Conservation (phyloP, 768 basidiomycete genomes). For the Dioszegia aurantiaca region DNA sequence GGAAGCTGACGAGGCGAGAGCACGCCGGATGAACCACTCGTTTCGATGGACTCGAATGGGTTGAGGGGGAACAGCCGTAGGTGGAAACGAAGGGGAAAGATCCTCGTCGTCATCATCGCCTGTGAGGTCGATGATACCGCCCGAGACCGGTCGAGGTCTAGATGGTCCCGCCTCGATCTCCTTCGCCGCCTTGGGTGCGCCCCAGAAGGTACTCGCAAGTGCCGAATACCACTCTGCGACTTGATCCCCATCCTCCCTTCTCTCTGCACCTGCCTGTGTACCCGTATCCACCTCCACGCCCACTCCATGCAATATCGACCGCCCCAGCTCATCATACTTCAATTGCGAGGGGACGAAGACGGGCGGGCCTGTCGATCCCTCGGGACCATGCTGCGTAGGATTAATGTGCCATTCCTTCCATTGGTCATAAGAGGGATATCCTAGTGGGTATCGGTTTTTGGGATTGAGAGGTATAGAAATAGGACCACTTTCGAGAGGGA, state of each 20-base stretch:
- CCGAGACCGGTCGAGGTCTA: neutral
- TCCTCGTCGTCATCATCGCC: conserved; percentile 12
- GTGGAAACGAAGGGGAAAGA: neutral
- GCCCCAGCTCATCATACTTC: conserved; percentile 39
- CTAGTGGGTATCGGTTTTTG: conserved; percentile 7
- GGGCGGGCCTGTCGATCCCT: conserved; percentile 23
- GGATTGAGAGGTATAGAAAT: neutral
- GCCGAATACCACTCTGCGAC: conserved; percentile 36
- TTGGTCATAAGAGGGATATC: neutral
- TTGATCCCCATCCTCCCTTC: conserved; percentile 23
- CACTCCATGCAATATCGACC: conserved; percentile 30
- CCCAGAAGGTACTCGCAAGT: conserved; percentile 12
- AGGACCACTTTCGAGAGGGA: neutral
- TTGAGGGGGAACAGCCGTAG: neutral
- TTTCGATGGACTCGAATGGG: conserved; percentile 25
- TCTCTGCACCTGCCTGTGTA: conserved; percentile 12
- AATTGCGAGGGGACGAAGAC: conserved; percentile 25
- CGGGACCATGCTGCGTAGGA: conserved; percentile 37
- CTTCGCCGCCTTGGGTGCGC: neutral
- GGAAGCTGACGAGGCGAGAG: conserved; percentile 21
- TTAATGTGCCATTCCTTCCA: conserved; percentile 46
- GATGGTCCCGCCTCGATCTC: conserved; percentile 2
- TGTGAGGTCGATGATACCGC: conserved; percentile 7
- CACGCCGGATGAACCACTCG: conserved; percentile 49
- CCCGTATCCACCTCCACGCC: conserved; percentile 28